A percentile compares a stretch with the other conserved stretches of the same genome.
phyloP scores from a whole-genome alignment of 2,329 filamentous ascomycete genomes.

The Nemania sp. region DNA sequence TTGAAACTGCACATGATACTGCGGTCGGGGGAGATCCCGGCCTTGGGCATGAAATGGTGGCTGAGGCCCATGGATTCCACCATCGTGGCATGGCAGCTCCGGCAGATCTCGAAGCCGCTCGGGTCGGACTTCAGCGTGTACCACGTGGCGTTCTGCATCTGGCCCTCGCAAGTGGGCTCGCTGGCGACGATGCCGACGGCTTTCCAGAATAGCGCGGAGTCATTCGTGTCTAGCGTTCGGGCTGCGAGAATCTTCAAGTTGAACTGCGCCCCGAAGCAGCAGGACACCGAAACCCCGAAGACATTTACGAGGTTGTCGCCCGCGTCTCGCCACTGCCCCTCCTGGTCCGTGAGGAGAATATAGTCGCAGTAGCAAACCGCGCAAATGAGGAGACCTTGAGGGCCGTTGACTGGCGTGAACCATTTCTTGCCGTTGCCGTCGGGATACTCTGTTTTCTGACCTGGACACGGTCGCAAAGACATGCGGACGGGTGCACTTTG shows the following conservation, averaged over 20 bases:
- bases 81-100: conserved; percentile 11
- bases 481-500: neutral
- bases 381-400: conserved; percentile 21
- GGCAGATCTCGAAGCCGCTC: conserved; percentile 18
- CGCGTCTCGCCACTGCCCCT: conserved; percentile 10
- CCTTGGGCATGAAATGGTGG: conserved; percentile 15
- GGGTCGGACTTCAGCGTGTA: conserved; percentile 18
- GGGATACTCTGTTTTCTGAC: conserved; percentile 12
- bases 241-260: conserved; percentile 12
- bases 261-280: conserved; percentile 14
- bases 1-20: conserved; percentile 21
- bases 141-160: conserved; percentile 13
- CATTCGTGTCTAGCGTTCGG: conserved; percentile 9
- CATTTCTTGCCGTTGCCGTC: conserved; percentile 2
- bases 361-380: conserved; percentile 21
- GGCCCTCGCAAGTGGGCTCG: conserved; percentile 8
- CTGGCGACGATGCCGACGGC: conserved; percentile 6
- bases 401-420: conserved; percentile 17
- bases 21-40: neutral
- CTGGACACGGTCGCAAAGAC: conserved; percentile 10
- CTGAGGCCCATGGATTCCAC: conserved; percentile 17
- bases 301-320: conserved; percentile 1
- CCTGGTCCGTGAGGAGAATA: conserved; percentile 11
- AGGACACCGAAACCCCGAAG: conserved; percentile 19
- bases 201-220: conserved; percentile 14